A percentile compares a stretch with the other conserved stretches of the same genome.
Conservation (phyloP, 441 rosid species). For the Macaranga tanarius region DNA sequence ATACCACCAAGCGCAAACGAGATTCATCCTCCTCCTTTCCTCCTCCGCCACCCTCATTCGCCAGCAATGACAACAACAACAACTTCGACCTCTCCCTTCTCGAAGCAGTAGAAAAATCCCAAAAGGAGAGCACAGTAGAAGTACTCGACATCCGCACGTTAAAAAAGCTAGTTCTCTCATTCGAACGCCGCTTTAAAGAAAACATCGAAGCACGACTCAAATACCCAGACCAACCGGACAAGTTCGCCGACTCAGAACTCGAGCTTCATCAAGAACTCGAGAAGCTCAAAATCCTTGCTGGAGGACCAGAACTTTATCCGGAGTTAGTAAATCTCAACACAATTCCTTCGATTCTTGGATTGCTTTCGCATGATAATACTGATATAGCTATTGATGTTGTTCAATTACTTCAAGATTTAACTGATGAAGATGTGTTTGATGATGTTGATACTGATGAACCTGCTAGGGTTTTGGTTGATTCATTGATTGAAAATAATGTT, state of each 20-base stretch:
- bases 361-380: constrained; percentile 77
- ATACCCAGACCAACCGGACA: constrained; percentile 85
- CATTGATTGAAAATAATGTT: constrained; percentile 80
- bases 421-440: constrained; percentile 88
- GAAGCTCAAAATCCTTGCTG: constrained; percentile 88
- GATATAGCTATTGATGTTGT: constrained; percentile 93
- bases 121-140: constrained; percentile 47
- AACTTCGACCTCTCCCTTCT: constrained; percentile 75
- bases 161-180: constrained; percentile 84
- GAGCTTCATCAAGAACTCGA: constrained; percentile 91
- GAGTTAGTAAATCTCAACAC: constrained; percentile 73
- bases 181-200: constrained; percentile 94
- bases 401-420: constrained; percentile 81
- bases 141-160: constrained; percentile 75
- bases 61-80: constrained; percentile 8
- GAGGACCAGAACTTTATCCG: constrained; percentile 94
- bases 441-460: constrained; percentile 94
- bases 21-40: constrained; percentile 17
- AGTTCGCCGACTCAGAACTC: constrained; percentile 87
- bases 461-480: constrained; percentile 64
- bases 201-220: constrained; percentile 97
- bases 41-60: neutral
- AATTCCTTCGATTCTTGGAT: constrained; percentile 74
- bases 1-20: constrained; percentile 28
- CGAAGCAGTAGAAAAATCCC: constrained; percentile 83